These are phyloP conservation scores for Botryotinia globosa DNA, from an alignment of 2,329 filamentous ascomycete genomes.

Conservation along the genomic window DNA sequence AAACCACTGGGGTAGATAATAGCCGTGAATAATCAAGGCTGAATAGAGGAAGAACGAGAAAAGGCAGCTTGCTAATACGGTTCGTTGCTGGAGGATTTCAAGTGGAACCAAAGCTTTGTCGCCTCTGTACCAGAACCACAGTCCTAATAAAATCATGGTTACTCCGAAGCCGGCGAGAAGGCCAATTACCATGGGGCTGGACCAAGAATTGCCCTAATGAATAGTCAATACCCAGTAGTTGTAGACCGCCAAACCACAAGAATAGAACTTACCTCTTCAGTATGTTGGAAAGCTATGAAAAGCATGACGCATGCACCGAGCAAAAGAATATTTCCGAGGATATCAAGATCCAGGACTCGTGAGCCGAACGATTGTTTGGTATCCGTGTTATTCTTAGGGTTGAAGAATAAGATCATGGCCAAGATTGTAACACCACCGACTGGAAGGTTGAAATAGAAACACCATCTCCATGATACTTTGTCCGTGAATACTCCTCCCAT, in stretches of 20 bases:
- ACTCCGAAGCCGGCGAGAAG: constrained; percentile 35
- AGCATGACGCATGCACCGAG: constrained; percentile 42
- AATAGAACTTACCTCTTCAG: constrained; percentile 34
- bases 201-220: constrained; percentile 32
- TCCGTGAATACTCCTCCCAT: constrained; percentile 6
- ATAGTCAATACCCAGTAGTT: not conserved
- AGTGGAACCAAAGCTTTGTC: constrained; percentile 49
- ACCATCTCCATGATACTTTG: constrained; percentile 15
- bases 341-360: constrained; percentile 43
- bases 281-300: constrained; percentile 48
- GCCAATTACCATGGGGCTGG: constrained; percentile 34
- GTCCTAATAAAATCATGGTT: constrained; percentile 33
- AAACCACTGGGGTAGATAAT: constrained; percentile 35
- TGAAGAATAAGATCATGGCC: constrained; percentile 5
- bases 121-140: constrained; percentile 42
- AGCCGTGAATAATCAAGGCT: constrained; percentile 32
- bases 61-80: constrained; percentile 35
- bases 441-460: constrained; percentile 57
- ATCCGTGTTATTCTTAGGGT: not conserved
- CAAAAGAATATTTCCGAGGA: constrained; percentile 44
- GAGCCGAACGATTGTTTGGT: not conserved
- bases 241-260: not conserved
- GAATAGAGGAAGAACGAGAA: constrained; percentile 28
- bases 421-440: constrained; percentile 38
- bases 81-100: constrained; percentile 40